These are phyloP conservation scores for Meyerozyma guilliermondii DNA, from an alignment of 1,139 yeast genomes.

Conservation along the genomic window DNA sequence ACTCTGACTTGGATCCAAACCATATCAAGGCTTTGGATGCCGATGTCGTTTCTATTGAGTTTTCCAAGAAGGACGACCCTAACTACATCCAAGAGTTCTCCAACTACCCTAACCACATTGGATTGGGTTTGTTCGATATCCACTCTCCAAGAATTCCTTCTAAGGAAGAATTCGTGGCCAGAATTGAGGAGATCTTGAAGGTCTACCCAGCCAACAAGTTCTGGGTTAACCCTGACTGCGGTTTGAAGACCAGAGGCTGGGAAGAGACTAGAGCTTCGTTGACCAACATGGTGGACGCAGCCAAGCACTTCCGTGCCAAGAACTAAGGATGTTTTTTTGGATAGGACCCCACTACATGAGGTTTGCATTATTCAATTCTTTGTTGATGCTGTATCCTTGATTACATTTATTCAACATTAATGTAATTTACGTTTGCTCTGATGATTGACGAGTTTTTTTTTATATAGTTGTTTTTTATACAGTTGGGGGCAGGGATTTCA, in stretches of 20 bases:
- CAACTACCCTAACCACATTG: slow-evolving; percentile 98
- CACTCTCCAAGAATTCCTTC: slow-evolving; percentile 99
- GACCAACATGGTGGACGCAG: slow-evolving; percentile 98
- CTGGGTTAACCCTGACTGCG: slow-evolving; percentile 99
- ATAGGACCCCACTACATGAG: slow-evolving; percentile 21
- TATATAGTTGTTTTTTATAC: slow-evolving; percentile 12
- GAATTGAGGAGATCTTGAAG: slow-evolving; percentile 91
- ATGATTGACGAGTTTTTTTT: slow-evolving; percentile 17
- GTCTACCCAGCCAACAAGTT: slow-evolving; percentile 96
- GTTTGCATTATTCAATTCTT: slow-evolving; percentile 23
- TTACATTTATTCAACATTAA: slow-evolving; percentile 68
- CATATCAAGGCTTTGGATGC: slow-evolving; percentile 99
- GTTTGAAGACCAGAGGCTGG: slow-evolving; percentile 98
- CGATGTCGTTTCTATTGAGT: slow-evolving; percentile 97
- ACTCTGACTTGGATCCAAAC: slow-evolving; percentile 98
- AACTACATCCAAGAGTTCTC: slow-evolving; percentile 96
- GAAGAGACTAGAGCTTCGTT: slow-evolving; percentile 80
- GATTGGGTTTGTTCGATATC: slow-evolving; percentile 97
- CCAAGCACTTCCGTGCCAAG: slow-evolving; percentile 84
- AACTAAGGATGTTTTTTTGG: slow-evolving; percentile 23
- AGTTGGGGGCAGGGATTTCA: slow-evolving; percentile 8
- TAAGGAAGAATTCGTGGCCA: slow-evolving; percentile 87
- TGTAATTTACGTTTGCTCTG: slow-evolving; percentile 36
- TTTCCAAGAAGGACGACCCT: slow-evolving; percentile 99
- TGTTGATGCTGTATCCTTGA: slow-evolving; percentile 37